Evolutionary conservation across 1,139 yeast genomes (phyloP).

Genomic region (Geotrichum fermentans): DNA sequence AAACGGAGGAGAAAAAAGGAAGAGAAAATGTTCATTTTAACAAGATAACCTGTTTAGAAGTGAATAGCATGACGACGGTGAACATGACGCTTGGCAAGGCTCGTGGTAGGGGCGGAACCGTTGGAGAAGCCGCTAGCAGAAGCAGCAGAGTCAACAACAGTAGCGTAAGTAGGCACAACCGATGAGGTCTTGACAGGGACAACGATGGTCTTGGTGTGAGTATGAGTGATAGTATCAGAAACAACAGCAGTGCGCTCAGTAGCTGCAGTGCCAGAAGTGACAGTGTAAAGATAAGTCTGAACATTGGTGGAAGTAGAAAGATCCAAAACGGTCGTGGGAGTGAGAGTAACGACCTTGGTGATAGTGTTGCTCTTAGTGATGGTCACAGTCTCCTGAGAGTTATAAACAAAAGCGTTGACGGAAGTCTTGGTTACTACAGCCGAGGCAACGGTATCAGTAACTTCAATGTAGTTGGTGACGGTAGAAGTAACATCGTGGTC

Average conservation of each 20-base stretch:
- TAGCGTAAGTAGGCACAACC: neutral
- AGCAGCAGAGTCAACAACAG: neutral
- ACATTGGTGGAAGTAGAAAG: conserved; percentile 3
- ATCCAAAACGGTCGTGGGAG: conserved; percentile 1
- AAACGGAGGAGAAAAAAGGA: neutral
- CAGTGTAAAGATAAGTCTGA: conserved; percentile 4
- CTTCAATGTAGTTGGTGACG: conserved; percentile 15
- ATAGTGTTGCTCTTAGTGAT: conserved; percentile 1
- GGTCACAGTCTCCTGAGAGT: conserved; percentile 9
- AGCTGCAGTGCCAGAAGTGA: neutral
- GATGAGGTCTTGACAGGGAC: neutral
- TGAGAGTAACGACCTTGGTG: conserved; percentile 10
- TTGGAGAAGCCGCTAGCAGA: neutral
- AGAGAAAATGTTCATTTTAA: neutral
- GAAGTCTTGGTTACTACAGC: conserved; percentile 1
- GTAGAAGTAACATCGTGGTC: conserved; percentile 11
- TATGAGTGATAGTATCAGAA: conserved; percentile 3
- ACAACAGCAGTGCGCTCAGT: conserved; percentile 8
- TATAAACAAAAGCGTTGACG: conserved; percentile 15
- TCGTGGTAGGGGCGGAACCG: neutral
- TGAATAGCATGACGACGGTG: conserved; percentile 4
- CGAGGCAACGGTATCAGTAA: conserved; percentile 4
- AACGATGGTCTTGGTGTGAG: conserved; percentile 8
- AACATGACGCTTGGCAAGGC: conserved; percentile 5
- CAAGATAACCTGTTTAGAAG: neutral